Evolutionary conservation across 169 alveolate genomes (phyloP).

Genomic region (Eimeria necatrix): DNA sequence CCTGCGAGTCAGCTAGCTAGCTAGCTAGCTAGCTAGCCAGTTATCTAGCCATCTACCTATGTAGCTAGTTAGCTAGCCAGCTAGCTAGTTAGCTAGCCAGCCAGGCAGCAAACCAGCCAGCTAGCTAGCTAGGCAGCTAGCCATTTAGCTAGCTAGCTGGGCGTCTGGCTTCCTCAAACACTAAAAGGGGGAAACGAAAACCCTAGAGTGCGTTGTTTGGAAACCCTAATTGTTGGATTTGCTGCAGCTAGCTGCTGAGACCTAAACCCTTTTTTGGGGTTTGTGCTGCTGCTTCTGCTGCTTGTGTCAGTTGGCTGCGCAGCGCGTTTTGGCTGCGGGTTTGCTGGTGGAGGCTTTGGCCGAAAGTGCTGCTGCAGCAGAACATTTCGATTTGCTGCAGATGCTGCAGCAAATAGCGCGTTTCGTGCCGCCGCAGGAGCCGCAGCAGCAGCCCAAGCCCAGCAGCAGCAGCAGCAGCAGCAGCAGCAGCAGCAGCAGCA

Average conservation of each 20-base stretch:
- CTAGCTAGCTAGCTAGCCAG: no score
- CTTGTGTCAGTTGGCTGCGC: conserved; percentile 5
- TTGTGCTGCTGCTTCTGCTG: conserved; percentile 5
- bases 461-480: conserved; percentile 32
- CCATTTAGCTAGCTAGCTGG: neutral
- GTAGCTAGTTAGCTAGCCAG: no score
- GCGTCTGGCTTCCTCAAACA: neutral
- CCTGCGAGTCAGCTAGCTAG: no score
- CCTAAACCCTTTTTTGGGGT: neutral
- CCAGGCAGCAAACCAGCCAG: neutral
- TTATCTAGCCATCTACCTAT: no score
- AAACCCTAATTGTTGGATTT: no score
- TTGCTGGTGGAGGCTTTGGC: conserved; percentile 22
- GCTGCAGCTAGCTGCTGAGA: neutral
- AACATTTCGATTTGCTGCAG: conserved; percentile 7
- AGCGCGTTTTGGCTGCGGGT: conserved; percentile 35
- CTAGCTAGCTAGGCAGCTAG: neutral
- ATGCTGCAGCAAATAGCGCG: conserved; percentile 38
- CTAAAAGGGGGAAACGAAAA: neutral
- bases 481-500: conserved; percentile 17
- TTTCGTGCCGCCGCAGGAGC: neutral
- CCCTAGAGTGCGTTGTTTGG: no score
- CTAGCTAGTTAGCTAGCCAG: no score
- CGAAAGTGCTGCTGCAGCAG: conserved; percentile 30
- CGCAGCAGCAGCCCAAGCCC: neutral